phyloP scores from a whole-genome alignment of 1,284 basidiomycete genomes.

The Wallemia mellicola region DNA sequence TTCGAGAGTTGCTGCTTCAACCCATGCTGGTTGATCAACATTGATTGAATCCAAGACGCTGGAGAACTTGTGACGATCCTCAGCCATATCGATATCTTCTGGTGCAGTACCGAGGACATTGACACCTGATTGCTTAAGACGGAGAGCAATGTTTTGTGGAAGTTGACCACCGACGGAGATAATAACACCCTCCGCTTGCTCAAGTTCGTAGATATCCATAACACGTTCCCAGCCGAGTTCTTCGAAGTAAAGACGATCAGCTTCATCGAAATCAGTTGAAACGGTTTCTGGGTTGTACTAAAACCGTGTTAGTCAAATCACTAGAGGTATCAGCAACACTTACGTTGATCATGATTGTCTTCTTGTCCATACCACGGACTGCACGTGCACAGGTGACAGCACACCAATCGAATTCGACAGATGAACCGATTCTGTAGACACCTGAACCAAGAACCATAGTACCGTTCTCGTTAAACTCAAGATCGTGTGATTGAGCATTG shows the following conservation, averaged over 20 bases:
- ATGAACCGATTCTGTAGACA: conserved; percentile 91
- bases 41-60: conserved; percentile 76
- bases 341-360: conserved; percentile 88
- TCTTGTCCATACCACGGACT: conserved; percentile 65
- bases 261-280: conserved; percentile 97
- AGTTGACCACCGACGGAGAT: conserved; percentile 95
- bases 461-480: conserved; percentile 83
- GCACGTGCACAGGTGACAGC: conserved; percentile 88
- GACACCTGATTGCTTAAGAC: conserved; percentile 65
- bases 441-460: conserved; percentile 98
- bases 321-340: neutral
- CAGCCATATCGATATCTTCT: conserved; percentile 77
- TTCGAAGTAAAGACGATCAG: conserved; percentile 93
- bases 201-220: conserved; percentile 98
- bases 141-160: conserved; percentile 92
- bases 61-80: conserved; percentile 98
- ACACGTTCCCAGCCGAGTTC: conserved; percentile 92
- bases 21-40: conserved; percentile 92
- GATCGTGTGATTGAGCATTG: conserved; percentile 85
- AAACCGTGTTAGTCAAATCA: neutral
- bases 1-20: conserved; percentile 60
- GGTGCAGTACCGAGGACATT: conserved; percentile 92
- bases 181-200: conserved; percentile 68
- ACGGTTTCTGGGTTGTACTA: conserved; percentile 94
- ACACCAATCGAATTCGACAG: conserved; percentile 99